Evolutionary conservation across 2,329 filamentous ascomycete genomes (phyloP), one percentile per base, ranked within the genome.

Genomic region (Dactylellina leptospora): DNA sequence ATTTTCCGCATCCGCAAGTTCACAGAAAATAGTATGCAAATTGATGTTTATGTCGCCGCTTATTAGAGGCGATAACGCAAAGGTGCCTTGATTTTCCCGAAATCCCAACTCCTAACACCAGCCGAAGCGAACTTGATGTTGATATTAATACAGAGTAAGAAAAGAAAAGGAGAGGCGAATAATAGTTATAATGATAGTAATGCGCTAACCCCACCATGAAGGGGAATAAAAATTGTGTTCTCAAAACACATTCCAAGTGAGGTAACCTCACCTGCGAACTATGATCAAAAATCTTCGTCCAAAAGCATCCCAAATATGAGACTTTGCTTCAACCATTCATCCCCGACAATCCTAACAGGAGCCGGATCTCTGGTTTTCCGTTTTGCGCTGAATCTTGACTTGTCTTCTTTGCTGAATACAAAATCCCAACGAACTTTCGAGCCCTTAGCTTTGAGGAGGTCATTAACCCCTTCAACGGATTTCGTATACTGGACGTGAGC

Each of bases 241-340:
- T n/a, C n/a, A n/a, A n/a, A n/a, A n/a, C n/a, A n/a, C n/a, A n/a
- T n/a, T n/a, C n/a, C n/a, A n/a, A n/a, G n/a, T n/a, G n/a, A n/a
- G n/a, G n/a, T n/a, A n/a, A n/a, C n/a, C n/a, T n/a, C n/a, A n/a
- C n/a, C 48, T 20, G 48, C n/a, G 48, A 53, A 53, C 10, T 27
- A 36, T 23, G 16, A 27, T 40, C 11, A 62, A 45, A 45, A 54
- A 13, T 51, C 59, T 53, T 86, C 85, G 73, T 91, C 88, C 56
- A 92, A 85, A 75, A 97, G 81, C 72, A 87, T 86, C 0, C 93
- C 93, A 54, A 96, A 79, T 74, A 99, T 97, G 69, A 97, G 82
- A 79, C 92, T 97, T 82, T 99, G 93, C 61, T 96, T 88, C 20
- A 97, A 87, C 78, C 93, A 87, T 80, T 97, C 93, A 78, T 96